These are phyloP conservation scores for Diplodia corticola DNA, from an alignment of 2,329 filamentous ascomycete genomes.

Conservation along the genomic window DNA sequence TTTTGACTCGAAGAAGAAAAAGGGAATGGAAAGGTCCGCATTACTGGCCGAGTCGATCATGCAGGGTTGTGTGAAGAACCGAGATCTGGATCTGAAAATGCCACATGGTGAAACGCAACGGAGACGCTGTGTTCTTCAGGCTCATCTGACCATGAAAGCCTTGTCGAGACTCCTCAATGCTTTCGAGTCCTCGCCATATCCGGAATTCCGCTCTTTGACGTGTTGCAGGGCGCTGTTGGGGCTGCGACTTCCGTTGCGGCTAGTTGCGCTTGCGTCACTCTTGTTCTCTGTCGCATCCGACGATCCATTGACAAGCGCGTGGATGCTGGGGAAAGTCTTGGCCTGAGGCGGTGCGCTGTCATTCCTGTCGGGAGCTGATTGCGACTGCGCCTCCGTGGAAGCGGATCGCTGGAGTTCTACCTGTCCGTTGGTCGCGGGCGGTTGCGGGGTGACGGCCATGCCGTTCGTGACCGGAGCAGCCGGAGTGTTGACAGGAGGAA, in stretches of 20 bases:
- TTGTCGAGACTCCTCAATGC: conserved; percentile 23
- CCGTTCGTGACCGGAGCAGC: conserved; percentile 27
- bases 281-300: conserved; percentile 30
- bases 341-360: conserved; percentile 31
- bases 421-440: conserved; percentile 32
- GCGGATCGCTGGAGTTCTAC: conserved; percentile 40
- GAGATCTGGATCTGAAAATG: neutral
- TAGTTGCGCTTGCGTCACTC: conserved; percentile 34
- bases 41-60: neutral
- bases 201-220: conserved; percentile 16
- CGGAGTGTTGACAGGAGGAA: conserved; percentile 35
- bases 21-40: neutral
- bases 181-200: conserved; percentile 21
- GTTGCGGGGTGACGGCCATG: conserved; percentile 15
- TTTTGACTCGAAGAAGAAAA: neutral
- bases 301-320: conserved; percentile 45
- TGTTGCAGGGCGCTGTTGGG: conserved; percentile 26
- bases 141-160: conserved; percentile 22
- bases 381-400: conserved; percentile 46
- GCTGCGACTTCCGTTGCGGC: conserved; percentile 47
- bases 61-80: neutral
- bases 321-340: conserved; percentile 57
- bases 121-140: conserved; percentile 14
- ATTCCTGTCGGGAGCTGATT: conserved; percentile 39
- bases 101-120: conserved; percentile 7